These are phyloP conservation scores for Sindora glabra DNA, from an alignment of 306 rosid genomes.

Conservation along the genomic window DNA sequence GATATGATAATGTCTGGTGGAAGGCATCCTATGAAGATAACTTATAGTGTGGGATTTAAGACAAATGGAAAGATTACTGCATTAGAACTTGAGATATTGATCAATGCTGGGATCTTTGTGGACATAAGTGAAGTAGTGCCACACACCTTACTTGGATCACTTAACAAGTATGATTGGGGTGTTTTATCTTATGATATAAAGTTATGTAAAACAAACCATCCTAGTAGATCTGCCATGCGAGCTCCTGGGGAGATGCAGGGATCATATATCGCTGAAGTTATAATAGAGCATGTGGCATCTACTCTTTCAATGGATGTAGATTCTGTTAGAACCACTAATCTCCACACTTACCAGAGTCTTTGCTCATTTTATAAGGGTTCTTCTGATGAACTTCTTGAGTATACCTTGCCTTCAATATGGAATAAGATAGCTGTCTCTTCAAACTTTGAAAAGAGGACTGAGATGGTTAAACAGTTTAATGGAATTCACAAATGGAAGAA, in stretches of 20 bases:
- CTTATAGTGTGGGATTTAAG: conserved; percentile 77
- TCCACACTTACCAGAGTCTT: conserved; percentile 68
- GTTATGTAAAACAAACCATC: conserved; percentile 76
- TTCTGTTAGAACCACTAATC: conserved; percentile 59
- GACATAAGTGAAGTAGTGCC: conserved; percentile 70
- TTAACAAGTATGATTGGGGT: conserved; percentile 93
- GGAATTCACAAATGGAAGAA: conserved; percentile 56
- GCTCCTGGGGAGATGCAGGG: conserved; percentile 90
- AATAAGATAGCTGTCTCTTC: conserved; percentile 55
- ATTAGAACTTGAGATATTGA: conserved; percentile 58
- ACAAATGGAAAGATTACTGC: conserved; percentile 81
- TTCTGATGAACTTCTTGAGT: conserved; percentile 65
- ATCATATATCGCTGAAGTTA: conserved; percentile 81
- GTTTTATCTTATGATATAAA: conserved; percentile 71
- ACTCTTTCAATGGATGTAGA: conserved; percentile 65
- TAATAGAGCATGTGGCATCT: conserved; percentile 80
- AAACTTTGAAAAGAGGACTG: conserved; percentile 40
- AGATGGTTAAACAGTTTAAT: conserved; percentile 55
- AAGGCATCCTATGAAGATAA: conserved; percentile 92
- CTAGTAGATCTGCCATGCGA: conserved; percentile 88
- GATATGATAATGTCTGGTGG: conserved; percentile 96
- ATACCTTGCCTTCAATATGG: conserved; percentile 81
- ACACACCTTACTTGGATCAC: conserved; percentile 29
- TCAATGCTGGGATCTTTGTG: conserved; percentile 61
- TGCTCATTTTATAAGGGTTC: conserved; percentile 32